Base-by-base conservation (phyloP, 2,329 filamentous ascomycete genomes). In the Penicillium sclerotigenum region DNA sequence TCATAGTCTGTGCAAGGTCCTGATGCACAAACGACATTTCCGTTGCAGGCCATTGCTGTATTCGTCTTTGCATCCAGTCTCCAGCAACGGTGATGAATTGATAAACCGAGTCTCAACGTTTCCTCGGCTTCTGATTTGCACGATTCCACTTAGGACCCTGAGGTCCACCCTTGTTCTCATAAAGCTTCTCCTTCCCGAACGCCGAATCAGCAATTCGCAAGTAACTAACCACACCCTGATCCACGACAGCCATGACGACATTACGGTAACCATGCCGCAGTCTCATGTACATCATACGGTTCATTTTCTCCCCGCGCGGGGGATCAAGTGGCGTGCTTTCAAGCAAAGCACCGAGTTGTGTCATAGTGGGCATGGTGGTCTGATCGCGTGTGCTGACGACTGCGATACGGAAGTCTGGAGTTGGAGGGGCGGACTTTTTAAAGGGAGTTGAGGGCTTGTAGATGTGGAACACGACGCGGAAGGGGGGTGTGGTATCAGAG, bases 181-280 rank as follows among this genome's bases (percentile, higher is more conserved):
- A 91, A 36, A 96, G 68, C 71, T 77, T 84, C 73, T 96, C 91
- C 59, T 85, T 82, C 0, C 81, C 87, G 74, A 97, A 97, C 0
- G 87, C 87, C 11, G 86, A 86, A 77, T 97, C 91, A 1, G 83
- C 85, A 56, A 97, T 81, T 24, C 89, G 80, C 67, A 97, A 79
- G 70, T 93, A 97, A 71, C 93, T 97, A 43, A 92, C 88, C 22
- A 97, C 81, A 0, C 94, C 94, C 60, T 91, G 84, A 71, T 97
- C 94, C 33, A 97, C 91, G 2, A 97, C 83, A 0, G 92, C 94
- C 24, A 99, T 72, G 33, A 97, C 79, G 31, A 94, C 89, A 72
- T 90, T 94, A 61, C 90, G 83, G 71, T 88, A 86, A 1, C 91
- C 94, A 67, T 96, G 86, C 73, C 91, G 93, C 60, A 97, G 77